Base-by-base conservation (phyloP, 805 yeast genomes). In the Pichia paraexigua region DNA sequence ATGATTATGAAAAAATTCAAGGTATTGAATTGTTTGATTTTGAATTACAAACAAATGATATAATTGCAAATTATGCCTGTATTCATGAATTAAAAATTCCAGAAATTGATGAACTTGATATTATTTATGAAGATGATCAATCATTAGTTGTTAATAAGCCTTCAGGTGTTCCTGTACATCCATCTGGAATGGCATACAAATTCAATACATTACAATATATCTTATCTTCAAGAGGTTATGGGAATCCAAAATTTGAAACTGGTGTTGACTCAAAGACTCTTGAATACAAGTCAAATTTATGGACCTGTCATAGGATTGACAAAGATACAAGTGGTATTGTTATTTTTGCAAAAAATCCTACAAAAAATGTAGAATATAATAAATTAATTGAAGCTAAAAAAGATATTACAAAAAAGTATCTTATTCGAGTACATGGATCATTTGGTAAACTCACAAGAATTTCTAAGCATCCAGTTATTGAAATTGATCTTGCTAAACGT, bases 151-250 rank as follows among this genome's bases (percentile, higher is more conserved):
- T 77, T 2, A 65, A 75, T 56, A 78, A 78, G 53, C 82, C 82
- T 0, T 64, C 72, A 0, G 83, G 83, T 0, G 63, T 77, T 2
- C 81, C 83, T 1, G 76, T 79, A 0, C 83, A 78, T 56, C 80
- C 83, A 0, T 68, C 76, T 0, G 73, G 76, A 9, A 71, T 41
- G 41, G 39, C 66, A 41, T 76, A 72, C 56, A 53, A 61, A 35
- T 66, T 68, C 56, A 78, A 78, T 60, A 64, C 76, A 1, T 54
- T 78, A 21, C 66, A 71, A 11, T 78, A 74, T 58, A 69, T 76
- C 3, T 43, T 77, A 35, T 65, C 70, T 39, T 65, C 70, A 46
- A n/a, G 20, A 18, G 18, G 21, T 1, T 22, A 22, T 21, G 24
- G 15, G 18, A 32, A 28, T 32, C 2, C 30, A 17, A 21, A 21